Percentiles rank a stretch among this genome's conserved stretches.
phyloP scores from a whole-genome alignment of 2,329 filamentous ascomycete species.

The Neofusicoccum ribis region DNA sequence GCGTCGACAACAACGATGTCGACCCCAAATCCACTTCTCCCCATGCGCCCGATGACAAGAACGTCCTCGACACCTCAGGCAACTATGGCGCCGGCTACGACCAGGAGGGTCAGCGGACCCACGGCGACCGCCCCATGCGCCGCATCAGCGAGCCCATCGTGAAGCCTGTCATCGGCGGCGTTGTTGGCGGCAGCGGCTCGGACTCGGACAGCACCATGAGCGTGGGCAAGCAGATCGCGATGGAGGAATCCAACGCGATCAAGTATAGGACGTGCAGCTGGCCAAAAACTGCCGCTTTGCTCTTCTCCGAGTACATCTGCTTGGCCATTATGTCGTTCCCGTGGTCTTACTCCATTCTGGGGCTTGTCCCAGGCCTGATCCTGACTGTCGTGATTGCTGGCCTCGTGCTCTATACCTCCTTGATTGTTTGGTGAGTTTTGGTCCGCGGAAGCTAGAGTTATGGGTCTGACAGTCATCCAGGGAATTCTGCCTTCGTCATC shows the following conservation, averaged over 20 bases:
- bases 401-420: conserved; percentile 80
- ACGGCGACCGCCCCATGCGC: conserved; percentile 39
- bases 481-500: conserved; percentile 89
- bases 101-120: conserved; percentile 34
- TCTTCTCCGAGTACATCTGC: conserved; percentile 96
- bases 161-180: conserved; percentile 34
- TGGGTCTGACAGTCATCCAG: conserved; percentile 44
- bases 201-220: conserved; percentile 44
- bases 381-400: conserved; percentile 75
- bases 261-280: conserved; percentile 92
- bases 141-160: conserved; percentile 42
- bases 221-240: conserved; percentile 68
- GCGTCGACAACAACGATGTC: background rate
- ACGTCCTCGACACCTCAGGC: background rate
- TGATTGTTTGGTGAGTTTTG: conserved; percentile 60
- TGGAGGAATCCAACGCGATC: conserved; percentile 77
- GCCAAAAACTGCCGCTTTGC: conserved; percentile 88
- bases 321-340: conserved; percentile 94
- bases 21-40: conserved; percentile 16
- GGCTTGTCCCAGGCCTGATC: conserved; percentile 83
- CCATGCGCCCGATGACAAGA: conserved; percentile 14
- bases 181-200: conserved; percentile 29
- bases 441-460: background rate
- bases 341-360: conserved; percentile 85
- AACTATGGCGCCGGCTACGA: conserved; percentile 14